These are phyloP conservation scores for Cyberlindnera maritima DNA, from an alignment of 805 yeast genomes.

Conservation along the genomic window DNA sequence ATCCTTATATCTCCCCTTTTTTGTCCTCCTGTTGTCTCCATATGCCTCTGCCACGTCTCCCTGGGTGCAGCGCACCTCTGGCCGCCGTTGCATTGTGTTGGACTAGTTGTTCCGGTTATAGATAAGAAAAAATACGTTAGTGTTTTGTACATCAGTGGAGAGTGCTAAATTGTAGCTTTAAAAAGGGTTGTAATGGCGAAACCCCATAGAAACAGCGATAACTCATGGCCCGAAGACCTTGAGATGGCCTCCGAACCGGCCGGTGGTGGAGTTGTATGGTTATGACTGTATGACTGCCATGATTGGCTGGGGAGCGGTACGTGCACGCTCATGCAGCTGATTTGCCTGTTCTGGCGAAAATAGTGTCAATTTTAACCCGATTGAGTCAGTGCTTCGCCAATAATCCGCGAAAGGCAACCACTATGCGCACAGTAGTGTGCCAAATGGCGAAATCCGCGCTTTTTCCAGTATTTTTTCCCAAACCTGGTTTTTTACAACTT, in stretches of 20 bases:
- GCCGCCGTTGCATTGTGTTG: not conserved
- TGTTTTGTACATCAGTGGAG: too few species aligned
- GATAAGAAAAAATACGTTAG: not conserved
- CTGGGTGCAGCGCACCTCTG: not conserved
- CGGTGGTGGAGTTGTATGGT: too few species aligned
- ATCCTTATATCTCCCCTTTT: not conserved
- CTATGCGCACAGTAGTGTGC: not conserved
- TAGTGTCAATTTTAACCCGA: not conserved
- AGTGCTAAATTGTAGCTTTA: too few species aligned
- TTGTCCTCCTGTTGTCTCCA: not conserved
- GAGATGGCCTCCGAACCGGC: not conserved
- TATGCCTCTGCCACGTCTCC: not conserved
- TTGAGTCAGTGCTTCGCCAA: not conserved
- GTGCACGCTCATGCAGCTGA: conserved; percentile 2
- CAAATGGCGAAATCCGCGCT: conserved; percentile 13
- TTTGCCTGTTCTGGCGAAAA: not conserved
- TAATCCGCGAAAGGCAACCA: not conserved
- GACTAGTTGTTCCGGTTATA: not conserved
- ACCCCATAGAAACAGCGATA: too few species aligned
- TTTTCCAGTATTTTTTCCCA: conserved; percentile 17
- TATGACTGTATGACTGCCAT: not conserved
- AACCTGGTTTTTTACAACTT: conserved; percentile 6
- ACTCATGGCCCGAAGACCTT: not conserved
- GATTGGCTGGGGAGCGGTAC: conserved; percentile 8
- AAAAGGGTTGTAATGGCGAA: too few species aligned